These are phyloP conservation scores for Penicillium dipodomyicola DNA, from an alignment of 495 filamentous ascomycete species.

Conservation along the genomic window DNA sequence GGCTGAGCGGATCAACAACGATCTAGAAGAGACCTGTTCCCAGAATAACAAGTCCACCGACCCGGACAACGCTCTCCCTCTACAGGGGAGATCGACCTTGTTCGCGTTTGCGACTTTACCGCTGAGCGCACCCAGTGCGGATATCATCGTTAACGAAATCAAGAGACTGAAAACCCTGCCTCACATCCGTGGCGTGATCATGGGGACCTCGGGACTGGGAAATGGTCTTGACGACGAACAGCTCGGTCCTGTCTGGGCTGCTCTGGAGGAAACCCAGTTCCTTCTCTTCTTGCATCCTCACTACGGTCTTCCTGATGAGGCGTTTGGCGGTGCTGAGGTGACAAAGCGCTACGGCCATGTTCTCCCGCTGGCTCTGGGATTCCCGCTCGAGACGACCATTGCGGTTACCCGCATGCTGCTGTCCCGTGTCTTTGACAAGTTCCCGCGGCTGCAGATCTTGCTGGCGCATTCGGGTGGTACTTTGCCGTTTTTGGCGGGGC, in stretches of 20 bases:
- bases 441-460: constrained; percentile 66
- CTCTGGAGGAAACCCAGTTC: constrained; percentile 59
- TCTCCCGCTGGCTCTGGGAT: constrained; percentile 80
- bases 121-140: constrained; percentile 61
- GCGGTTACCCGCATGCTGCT: constrained; percentile 85
- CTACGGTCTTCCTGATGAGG: constrained; percentile 77
- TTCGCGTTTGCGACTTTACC: constrained; percentile 84
- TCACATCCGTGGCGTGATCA: constrained; percentile 78
- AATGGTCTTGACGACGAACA: constrained; percentile 75
- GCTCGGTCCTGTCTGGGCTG: constrained; percentile 67
- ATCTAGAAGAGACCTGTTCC: constrained; percentile 67
- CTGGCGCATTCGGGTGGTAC: constrained; percentile 89
- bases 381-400: constrained; percentile 92
- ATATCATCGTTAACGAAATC: constrained; percentile 61
- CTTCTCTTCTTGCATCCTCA: constrained; percentile 89
- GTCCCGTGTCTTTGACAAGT: constrained; percentile 78
- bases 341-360: constrained; percentile 79
- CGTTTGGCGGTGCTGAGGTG: constrained; percentile 61
- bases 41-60: constrained; percentile 48
- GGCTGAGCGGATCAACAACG: constrained; percentile 69
- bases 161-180: constrained; percentile 55
- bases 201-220: constrained; percentile 82
- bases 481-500: constrained; percentile 81
- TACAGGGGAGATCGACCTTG: constrained; percentile 41
- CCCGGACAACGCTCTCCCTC: constrained; percentile 17